Base-by-base conservation (phyloP, 352 stramenopile genomes). In the Phytophthora citrophthora region DNA sequence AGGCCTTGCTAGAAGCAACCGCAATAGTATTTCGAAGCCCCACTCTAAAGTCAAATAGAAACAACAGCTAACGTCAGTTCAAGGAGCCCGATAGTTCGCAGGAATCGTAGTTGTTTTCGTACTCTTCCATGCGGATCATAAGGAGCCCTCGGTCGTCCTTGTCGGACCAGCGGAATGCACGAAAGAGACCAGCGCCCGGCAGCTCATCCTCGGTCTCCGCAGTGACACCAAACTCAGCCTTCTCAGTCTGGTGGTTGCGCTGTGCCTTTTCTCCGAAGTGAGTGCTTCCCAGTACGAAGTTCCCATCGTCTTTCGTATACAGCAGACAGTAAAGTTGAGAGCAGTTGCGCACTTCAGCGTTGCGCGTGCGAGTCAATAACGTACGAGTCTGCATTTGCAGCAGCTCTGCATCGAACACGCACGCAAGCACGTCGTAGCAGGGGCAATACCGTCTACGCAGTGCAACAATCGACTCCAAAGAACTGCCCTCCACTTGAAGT, bases 281-380 rank as follows among this genome's bases (percentile, higher is more conserved):
- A 2, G 67, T 68, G 16, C 68, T 74, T 1, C 68, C 60, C 0
- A 88, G 29, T 3, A 83, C 40, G 10, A 85, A 68, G 39, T 47
- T 71, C 0, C 77, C 78, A 26, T 41, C 54, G 3, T 74, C 59
- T 44, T 78, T 79, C 2, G 68, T 68, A 4, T 80, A 74, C 15
- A 89, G 41, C 23, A 86, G 18, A 53, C 77, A 85, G 34, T 88
- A 80, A 1, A 89, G 64, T 5, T 56, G 64, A 32, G 80, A 85
- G 48, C 77, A 86, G 31, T 64, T 79, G n/a, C 68, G 57, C 10
- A 79, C 54, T 10, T 69, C 55, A 36, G 54, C 70, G 23, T 40
- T 43, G 24, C 64, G 66, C 9, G 51, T 32, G 16, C 45, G 50
- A 49, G 57, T 20, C 5, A 65, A 50, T 10, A 45, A 59, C 50